A percentile compares a stretch with the other conserved stretches of the same genome.
Conservation (phyloP, 208 protist genomes). For the Vickermania ingenoplastis region DNA sequence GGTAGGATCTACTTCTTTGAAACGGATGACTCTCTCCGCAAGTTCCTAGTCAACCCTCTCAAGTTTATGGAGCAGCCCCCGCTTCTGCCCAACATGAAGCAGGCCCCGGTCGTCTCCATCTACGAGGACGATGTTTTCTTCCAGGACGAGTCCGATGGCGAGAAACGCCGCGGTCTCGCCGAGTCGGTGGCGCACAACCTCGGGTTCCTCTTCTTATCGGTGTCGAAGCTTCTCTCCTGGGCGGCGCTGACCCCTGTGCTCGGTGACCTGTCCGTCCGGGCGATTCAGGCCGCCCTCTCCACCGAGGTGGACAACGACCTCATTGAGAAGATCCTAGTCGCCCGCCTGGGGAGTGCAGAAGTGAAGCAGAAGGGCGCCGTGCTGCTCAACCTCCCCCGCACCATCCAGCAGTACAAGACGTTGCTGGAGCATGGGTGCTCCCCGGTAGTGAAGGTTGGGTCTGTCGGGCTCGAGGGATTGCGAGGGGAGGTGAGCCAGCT, state of each 20-base stretch:
- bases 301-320: slow-evolving; percentile 26
- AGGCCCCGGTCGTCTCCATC: slow-evolving; percentile 26
- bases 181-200: slow-evolving; percentile 72
- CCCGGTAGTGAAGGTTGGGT: slow-evolving; percentile 21
- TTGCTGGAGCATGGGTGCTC: slow-evolving; percentile 7
- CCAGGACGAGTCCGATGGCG: slow-evolving; percentile 4
- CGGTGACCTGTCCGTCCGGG: slow-evolving; percentile 29
- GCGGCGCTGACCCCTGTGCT: slow-evolving; percentile 36
- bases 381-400: slow-evolving; percentile 63
- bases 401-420: slow-evolving; percentile 14
- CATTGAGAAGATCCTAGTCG: slow-evolving; percentile 26
- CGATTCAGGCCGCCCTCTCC: slow-evolving; percentile 33
- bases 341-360: slow-evolving; percentile 49
- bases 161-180: slow-evolving; percentile 48
- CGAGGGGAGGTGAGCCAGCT: background rate
- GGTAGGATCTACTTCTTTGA: slow-evolving; percentile 71
- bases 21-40: slow-evolving; percentile 33
- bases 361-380: slow-evolving; percentile 61
- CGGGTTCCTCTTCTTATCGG: slow-evolving; percentile 35
- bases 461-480: background rate
- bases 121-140: slow-evolving; percentile 20
- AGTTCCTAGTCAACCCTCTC: slow-evolving; percentile 65
- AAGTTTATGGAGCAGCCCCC: slow-evolving; percentile 60
- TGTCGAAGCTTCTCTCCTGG: slow-evolving; percentile 78
- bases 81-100: slow-evolving; percentile 26